Conservation (phyloP, 495 filamentous ascomycete species). For the Pyrenopolyporus hunteri region DNA sequence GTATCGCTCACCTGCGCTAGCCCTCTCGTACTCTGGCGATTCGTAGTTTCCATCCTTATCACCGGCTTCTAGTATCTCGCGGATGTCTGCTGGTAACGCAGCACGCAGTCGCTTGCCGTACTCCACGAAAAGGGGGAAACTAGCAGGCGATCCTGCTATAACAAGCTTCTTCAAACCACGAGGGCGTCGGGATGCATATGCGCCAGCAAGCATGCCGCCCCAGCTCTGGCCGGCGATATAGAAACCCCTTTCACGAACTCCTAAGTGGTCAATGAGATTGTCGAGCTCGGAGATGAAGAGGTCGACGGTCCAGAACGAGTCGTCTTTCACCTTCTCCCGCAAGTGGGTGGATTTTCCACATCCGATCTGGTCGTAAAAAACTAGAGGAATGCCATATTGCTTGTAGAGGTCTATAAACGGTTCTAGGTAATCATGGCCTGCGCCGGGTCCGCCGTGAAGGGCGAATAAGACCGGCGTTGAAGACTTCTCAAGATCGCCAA, state of each 20-base stretch:
- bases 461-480: conserved; percentile 42
- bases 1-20: neutral
- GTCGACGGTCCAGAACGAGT: conserved; percentile 55
- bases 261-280: conserved; percentile 53
- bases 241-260: conserved; percentile 47
- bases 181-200: conserved; percentile 44
- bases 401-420: conserved; percentile 47
- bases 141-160: conserved; percentile 48
- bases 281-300: conserved; percentile 60
- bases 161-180: conserved; percentile 50
- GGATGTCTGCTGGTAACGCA: neutral
- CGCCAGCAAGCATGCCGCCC: conserved; percentile 45
- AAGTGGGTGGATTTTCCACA: conserved; percentile 57
- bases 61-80: neutral
- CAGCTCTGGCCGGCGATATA: conserved; percentile 58
- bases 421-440: conserved; percentile 52
- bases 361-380: conserved; percentile 64
- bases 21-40: neutral
- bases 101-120: conserved; percentile 37
- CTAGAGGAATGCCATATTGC: conserved; percentile 50
- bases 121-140: conserved; percentile 44
- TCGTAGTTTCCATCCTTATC: neutral
- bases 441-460: conserved; percentile 58
- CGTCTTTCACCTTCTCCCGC: conserved; percentile 44
- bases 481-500: conserved; percentile 40